Conservation (phyloP, 306 rosid genomes). For the barrel medic (Medicago truncatula) region MtrunA17r5.0-ANR NC_053048.1:50296001-50296500, state of each 20-base stretch:
- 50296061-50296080: conserved; percentile 18
- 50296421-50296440: conserved; percentile 30
- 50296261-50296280: conserved; percentile 99
- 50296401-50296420: conserved; percentile 17
- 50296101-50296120: conserved; percentile 11
- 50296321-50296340: conserved; percentile 18
- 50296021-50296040: conserved; percentile 11
- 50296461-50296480: conserved; percentile 91
- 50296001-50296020: conserved; percentile 3
- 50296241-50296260: conserved; percentile 75
- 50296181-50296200: conserved; percentile 68
- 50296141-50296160: conserved; percentile 29
- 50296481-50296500: conserved; percentile 89
- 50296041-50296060: conserved; percentile 22
- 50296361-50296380: conserved; percentile 4
- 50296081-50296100: conserved; percentile 5
- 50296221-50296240: conserved; percentile 86
- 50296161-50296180: conserved; percentile 37
- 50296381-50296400: conserved; percentile 23
- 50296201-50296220: conserved; percentile 78
- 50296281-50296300: conserved; percentile 99
- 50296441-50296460: conserved; percentile 57
- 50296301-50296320: conserved; percentile 42
- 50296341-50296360: conserved; percentile 26
- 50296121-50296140: conserved; percentile 31